These are phyloP conservation scores for Backusella mclennaniae DNA, from an alignment of 192 early-diverging fungal genomes.

Conservation along the genomic window DNA sequence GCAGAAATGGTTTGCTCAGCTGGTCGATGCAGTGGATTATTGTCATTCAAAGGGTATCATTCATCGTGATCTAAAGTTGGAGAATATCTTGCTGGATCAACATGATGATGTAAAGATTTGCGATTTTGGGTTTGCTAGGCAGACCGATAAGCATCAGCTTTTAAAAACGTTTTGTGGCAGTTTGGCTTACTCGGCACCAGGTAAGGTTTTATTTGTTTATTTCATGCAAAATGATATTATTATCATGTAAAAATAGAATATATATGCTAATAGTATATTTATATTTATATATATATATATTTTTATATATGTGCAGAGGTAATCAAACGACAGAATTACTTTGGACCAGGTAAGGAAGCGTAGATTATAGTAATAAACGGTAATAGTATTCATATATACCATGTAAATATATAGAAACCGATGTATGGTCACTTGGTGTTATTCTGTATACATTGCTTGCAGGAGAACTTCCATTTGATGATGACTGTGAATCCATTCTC, in stretches of 20 bases:
- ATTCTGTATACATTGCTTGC: constrained; percentile 85
- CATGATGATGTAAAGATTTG: constrained; percentile 58
- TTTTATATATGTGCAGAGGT: constrained; percentile 55
- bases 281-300: not conserved
- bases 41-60: constrained; percentile 52
- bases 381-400: not conserved
- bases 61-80: constrained; percentile 59
- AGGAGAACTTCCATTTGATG: constrained; percentile 82
- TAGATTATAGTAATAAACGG: not conserved
- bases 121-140: constrained; percentile 72
- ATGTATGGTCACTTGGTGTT: constrained; percentile 94
- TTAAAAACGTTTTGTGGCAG: constrained; percentile 65
- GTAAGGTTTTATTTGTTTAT: constrained; percentile 31
- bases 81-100: constrained; percentile 58
- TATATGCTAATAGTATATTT: not conserved
- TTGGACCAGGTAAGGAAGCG: constrained; percentile 58
- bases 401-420: constrained; percentile 52
- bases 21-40: constrained; percentile 47
- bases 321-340: constrained; percentile 71
- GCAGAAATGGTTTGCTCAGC: constrained; percentile 49
- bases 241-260: not conserved
- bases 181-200: constrained; percentile 77
- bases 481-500: constrained; percentile 67
- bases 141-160: constrained; percentile 55
- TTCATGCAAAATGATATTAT: not conserved